phyloP scores from a whole-genome alignment of 108 stramenopile species.

The Nannochloropsis oceanica region DNA sequence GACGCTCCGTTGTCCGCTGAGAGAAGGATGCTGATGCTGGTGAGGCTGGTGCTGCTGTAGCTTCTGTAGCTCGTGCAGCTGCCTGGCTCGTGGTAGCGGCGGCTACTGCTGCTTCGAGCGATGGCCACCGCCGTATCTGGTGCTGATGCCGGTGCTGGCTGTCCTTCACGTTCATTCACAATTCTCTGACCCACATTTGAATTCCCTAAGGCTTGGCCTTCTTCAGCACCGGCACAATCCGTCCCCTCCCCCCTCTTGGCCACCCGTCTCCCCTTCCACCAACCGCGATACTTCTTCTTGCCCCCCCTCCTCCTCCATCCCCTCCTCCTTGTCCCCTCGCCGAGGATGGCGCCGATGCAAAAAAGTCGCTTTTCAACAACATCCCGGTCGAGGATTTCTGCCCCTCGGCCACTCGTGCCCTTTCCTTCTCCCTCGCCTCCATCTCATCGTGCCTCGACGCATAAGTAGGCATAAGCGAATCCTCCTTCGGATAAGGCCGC shows the following conservation, averaged over 20 bases:
- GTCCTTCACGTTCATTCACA: too few species aligned
- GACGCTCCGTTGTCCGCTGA: too few species aligned
- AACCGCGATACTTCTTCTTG: too few species aligned
- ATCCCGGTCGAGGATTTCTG: neutral
- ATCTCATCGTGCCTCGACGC: constrained; percentile 7
- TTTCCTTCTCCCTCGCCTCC: neutral
- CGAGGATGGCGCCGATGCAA: neutral
- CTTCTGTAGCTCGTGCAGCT: too few species aligned
- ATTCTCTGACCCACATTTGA: neutral
- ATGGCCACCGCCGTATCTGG: too few species aligned
- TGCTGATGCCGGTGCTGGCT: too few species aligned
- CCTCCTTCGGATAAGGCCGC: constrained; percentile 5
- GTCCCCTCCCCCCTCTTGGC: neutral
- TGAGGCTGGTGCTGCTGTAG: too few species aligned
- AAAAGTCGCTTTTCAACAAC: neutral
- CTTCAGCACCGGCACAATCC: neutral
- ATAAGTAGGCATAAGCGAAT: constrained; percentile 19
- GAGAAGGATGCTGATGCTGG: too few species aligned
- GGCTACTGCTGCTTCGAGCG: too few species aligned
- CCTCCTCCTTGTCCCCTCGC: neutral
- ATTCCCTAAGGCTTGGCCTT: neutral
- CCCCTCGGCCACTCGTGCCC: neutral
- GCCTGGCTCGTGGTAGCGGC: too few species aligned
- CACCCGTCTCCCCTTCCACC: neutral
- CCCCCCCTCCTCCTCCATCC: neutral